These are phyloP conservation scores for Gaertneriomyces sp. DNA, from an alignment of 192 early-diverging fungal species.

Conservation along the genomic window DNA sequence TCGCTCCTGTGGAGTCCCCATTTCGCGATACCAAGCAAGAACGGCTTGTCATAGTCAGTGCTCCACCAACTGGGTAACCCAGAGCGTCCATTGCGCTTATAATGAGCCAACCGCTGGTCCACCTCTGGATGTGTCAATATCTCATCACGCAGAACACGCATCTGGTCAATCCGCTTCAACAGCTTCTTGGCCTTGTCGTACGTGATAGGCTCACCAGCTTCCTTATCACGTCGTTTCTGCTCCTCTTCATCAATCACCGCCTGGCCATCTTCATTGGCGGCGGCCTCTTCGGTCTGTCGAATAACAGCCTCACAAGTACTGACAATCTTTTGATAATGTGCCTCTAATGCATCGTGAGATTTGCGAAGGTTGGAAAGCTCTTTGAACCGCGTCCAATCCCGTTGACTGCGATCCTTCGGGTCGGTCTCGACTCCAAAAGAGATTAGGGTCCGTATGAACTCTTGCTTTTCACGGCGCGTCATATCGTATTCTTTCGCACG, in stretches of 20 bases:
- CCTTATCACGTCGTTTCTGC: constrained; percentile 14
- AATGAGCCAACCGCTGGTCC: constrained; percentile 25
- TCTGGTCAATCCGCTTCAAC: constrained; percentile 64
- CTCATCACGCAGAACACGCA: constrained; percentile 64
- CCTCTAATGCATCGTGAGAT: constrained; percentile 64
- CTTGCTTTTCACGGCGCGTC: constrained; percentile 48
- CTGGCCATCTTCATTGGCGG: constrained; percentile 18
- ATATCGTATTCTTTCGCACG: constrained; percentile 39
- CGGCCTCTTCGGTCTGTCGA: constrained; percentile 9
- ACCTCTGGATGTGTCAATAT: constrained; percentile 55
- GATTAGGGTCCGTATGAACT: constrained; percentile 49
- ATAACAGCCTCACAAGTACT: constrained; percentile 59
- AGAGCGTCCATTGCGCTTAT: constrained; percentile 38
- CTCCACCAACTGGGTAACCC: constrained; percentile 72
- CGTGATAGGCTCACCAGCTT: constrained; percentile 50
- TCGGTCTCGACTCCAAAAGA: constrained; percentile 48
- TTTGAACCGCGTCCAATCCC: constrained; percentile 68
- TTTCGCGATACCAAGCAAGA: constrained; percentile 66
- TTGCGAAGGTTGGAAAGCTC: constrained; percentile 64
- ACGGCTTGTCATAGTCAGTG: constrained; percentile 60
- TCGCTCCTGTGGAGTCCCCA: constrained; percentile 69
- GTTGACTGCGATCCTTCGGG: constrained; percentile 3
- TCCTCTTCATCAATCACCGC: constrained; percentile 35
- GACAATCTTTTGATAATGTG: constrained; percentile 60
- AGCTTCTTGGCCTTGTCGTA: constrained; percentile 67